Conservation (phyloP, 2,329 filamentous ascomycete genomes). For the Talaromyces sp. region DNA sequence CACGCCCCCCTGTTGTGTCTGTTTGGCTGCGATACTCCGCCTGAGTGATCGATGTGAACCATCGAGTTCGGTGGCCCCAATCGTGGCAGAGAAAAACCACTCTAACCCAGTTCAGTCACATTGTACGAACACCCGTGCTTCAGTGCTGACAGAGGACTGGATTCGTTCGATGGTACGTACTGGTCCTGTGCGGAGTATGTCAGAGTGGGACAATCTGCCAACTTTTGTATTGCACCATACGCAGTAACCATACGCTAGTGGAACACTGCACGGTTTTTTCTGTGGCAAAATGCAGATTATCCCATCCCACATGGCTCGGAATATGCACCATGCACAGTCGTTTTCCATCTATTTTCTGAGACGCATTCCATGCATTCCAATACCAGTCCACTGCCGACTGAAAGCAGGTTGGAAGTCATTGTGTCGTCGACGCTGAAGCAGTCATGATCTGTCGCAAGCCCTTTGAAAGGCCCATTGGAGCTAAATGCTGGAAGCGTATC, state of each 20-base stretch:
- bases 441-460: neutral
- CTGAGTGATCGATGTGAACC: neutral
- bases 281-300: neutral
- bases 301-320: slow-evolving; percentile 1
- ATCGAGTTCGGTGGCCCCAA: neutral
- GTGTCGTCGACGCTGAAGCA: neutral
- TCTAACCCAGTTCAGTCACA: slow-evolving; percentile 10
- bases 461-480: neutral
- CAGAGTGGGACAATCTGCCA: neutral
- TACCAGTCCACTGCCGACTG: neutral
- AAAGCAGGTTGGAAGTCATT: neutral
- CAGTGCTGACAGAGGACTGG: neutral
- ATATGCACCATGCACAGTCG: neutral
- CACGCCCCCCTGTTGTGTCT: neutral
- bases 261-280: neutral
- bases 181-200: neutral
- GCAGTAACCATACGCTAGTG: neutral
- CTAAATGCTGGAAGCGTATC: neutral
- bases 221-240: neutral
- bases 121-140: slow-evolving; percentile 12
- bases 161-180: neutral
- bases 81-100: neutral
- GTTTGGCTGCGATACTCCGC: neutral
- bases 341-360: neutral
- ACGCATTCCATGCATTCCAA: neutral